phyloP scores from a whole-genome alignment of 2,329 filamentous ascomycete genomes.

The Botrytis hyacinthi region DNA sequence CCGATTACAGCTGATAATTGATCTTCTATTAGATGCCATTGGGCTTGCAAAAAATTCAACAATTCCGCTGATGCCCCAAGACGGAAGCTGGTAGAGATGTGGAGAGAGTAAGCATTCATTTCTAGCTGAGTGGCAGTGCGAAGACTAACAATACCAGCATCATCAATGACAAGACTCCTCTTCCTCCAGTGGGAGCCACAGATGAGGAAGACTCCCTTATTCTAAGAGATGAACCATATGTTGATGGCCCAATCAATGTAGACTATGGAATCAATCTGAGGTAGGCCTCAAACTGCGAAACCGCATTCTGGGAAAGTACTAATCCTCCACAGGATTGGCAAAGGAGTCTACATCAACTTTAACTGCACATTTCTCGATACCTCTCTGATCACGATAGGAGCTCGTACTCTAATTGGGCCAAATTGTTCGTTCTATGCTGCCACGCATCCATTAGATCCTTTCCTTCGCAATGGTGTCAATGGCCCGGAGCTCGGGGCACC shows the following conservation, averaged over 20 bases:
- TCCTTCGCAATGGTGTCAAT: constrained; percentile 67
- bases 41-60: constrained; percentile 64
- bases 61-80: constrained; percentile 57
- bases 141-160: constrained; percentile 39
- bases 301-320: constrained; percentile 12
- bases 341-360: constrained; percentile 72
- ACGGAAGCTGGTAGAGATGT: constrained; percentile 63
- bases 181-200: constrained; percentile 58
- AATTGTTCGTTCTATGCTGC: constrained; percentile 74
- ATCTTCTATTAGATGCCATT: constrained; percentile 41
- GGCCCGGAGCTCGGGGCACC: constrained; percentile 74
- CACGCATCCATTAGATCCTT: constrained; percentile 74
- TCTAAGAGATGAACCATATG: constrained; percentile 64
- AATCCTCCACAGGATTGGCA: constrained; percentile 51
- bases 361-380: constrained; percentile 77
- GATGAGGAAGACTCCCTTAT: constrained; percentile 63
- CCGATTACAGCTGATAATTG: background rate
- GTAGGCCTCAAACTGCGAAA: constrained; percentile 38
- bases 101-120: constrained; percentile 59
- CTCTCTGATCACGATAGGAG: constrained; percentile 69
- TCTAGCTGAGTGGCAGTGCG: constrained; percentile 2
- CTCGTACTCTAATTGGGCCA: constrained; percentile 74
- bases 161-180: constrained; percentile 56
- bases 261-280: constrained; percentile 78
- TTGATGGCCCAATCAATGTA: constrained; percentile 66